Conservation (phyloP, 1,284 basidiomycete genomes). For the Xerocomus amazonicus region DNA sequence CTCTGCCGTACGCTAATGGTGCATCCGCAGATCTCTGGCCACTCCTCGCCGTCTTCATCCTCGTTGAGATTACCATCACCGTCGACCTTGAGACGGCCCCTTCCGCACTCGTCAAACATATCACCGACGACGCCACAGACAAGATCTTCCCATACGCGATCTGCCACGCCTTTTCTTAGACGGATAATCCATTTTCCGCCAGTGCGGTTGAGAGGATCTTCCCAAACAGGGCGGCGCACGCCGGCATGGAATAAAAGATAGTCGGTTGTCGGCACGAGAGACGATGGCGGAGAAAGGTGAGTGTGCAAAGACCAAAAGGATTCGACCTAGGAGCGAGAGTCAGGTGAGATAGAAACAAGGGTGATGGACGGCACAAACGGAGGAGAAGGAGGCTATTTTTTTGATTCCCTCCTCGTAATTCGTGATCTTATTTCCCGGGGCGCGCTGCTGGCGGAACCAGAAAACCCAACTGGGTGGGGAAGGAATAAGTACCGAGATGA, state of each 20-base stretch:
- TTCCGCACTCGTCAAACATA: conserved; percentile 65
- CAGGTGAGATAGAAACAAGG: neutral
- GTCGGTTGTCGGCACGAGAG: conserved; percentile 74
- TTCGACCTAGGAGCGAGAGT: conserved; percentile 52
- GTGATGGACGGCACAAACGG: conserved; percentile 45
- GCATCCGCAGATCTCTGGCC: conserved; percentile 80
- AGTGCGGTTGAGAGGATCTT: conserved; percentile 80
- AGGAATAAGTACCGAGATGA: conserved; percentile 15
- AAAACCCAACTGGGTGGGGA: conserved; percentile 65
- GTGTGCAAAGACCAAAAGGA: conserved; percentile 84
- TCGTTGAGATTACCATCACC: conserved; percentile 34
- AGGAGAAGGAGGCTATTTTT: conserved; percentile 74
- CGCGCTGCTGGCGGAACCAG: conserved; percentile 81
- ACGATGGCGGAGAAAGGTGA: conserved; percentile 71
- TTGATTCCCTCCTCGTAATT: conserved; percentile 87
- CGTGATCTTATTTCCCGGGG: conserved; percentile 74
- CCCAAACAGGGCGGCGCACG: conserved; percentile 83
- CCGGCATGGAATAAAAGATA: conserved; percentile 83
- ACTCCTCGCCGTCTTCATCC: conserved; percentile 42
- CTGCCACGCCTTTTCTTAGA: conserved; percentile 76
- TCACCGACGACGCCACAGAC: conserved; percentile 76
- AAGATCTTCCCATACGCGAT: conserved; percentile 81
- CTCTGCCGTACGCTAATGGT: conserved; percentile 80
- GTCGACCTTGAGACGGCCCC: conserved; percentile 23
- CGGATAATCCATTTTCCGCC: conserved; percentile 94